Base-by-base conservation (phyloP, 495 filamentous ascomycete species). In the Annulohypoxylon maeteangense region DNA sequence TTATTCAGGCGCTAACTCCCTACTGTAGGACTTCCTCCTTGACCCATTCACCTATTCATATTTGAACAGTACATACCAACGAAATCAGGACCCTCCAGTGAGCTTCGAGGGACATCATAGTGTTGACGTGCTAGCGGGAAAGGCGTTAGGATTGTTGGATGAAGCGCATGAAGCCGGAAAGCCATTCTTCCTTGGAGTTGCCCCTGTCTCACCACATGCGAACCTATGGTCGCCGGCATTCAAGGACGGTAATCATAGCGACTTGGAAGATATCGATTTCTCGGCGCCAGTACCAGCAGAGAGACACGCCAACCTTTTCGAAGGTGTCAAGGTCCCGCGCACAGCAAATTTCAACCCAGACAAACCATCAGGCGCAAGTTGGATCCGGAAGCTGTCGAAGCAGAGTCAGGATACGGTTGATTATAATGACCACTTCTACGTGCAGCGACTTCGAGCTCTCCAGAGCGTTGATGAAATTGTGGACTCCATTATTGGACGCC, bases 41-140 rank as follows among this genome's bases (percentile, higher is more conserved):
- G 91, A 93, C 67, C 90, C 91, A 0, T 89, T 82, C 72, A 93
- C 91, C 1, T 93, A 93, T 75, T 84, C 83, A 16, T 93, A 93
- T 75, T 82, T 88, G 50, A 92, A 92, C 75, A 81, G 86, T 8
- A 88, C 83, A 7, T 91, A 86, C 69, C 89, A 91, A 68, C 85
- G 89, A 10, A 90, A 92, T 70, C 78, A 79, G 3, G 87, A 91
- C 22, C 65, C 79, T 0, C 89, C 89, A 1, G 79, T 84, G 22
- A 88, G 82, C 77, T 87, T 87, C 60, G 80, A 85, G 42, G 87
- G 87, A 6, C 75, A 86, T 32, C 85, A 92, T 74, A 84, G 85
- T 0, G 86, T 83, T 2, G 90, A 93, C 69, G 84, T 93, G 4
- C 79, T 91, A 4, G 83, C 85, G 3, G 72, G 85, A 10, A 92